Percentiles rank a stretch among this genome's conserved stretches.
Conservation (phyloP, 805 yeast species). For the Starmerella vaccinii region DNA sequence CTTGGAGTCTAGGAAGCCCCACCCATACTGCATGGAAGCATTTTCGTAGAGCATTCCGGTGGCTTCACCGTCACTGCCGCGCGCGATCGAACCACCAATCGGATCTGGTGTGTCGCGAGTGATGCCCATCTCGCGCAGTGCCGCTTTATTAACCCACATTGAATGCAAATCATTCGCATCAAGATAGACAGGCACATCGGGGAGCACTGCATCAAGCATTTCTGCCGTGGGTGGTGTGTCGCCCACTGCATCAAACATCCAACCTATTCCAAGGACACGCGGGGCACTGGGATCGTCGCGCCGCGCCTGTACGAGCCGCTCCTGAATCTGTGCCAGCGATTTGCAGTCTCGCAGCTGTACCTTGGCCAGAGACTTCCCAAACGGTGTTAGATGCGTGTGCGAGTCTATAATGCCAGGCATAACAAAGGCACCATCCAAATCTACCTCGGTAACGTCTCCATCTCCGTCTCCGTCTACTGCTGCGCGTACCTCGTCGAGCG, state of each 20-base stretch:
- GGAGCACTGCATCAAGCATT: background rate
- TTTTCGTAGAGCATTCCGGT: background rate
- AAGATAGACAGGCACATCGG: background rate
- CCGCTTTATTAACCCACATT: background rate
- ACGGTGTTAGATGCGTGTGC: background rate
- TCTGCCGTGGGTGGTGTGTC: background rate
- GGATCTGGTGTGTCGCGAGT: background rate
- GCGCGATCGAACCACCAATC: background rate
- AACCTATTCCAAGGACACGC: background rate
- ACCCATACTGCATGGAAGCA: background rate
- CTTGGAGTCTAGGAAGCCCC: background rate
- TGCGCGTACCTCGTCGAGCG: constrained; percentile 2
- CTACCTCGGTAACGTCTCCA: background rate
- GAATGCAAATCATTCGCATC: constrained; percentile 2
- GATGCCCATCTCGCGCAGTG: constrained; percentile 3
- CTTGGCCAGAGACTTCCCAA: background rate
- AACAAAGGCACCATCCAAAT: background rate
- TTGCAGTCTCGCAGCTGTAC: background rate
- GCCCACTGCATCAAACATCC: background rate
- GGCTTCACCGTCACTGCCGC: background rate
- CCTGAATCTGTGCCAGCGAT: background rate
- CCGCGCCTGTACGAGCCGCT: background rate
- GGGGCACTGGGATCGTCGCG: background rate
- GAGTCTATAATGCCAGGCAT: background rate
- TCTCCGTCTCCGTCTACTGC: background rate